Evolutionary conservation across 345 rosid genomes (phyloP).

Genomic region (Lumnitzera racemosa): DNA sequence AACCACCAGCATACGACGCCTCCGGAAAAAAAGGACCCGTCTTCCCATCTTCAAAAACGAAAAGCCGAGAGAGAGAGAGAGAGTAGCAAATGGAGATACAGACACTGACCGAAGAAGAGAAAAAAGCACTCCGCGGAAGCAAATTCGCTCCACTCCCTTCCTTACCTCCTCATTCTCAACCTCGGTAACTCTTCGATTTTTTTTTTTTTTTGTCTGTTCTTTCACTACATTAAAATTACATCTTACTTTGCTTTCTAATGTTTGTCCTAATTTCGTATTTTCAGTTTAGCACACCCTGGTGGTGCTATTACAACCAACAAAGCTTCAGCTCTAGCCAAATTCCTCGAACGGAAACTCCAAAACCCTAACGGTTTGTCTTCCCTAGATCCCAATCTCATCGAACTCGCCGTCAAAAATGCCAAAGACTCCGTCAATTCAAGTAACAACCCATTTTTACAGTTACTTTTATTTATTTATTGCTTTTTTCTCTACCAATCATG

Average conservation of each 20-base stretch:
- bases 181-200: slow-evolving; percentile 32
- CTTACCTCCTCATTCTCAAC: slow-evolving; percentile 29
- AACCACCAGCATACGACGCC: neutral
- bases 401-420: slow-evolving; percentile 79
- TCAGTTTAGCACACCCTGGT: slow-evolving; percentile 89
- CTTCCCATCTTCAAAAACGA: neutral
- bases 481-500: neutral
- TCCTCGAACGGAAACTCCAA: slow-evolving; percentile 78
- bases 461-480: neutral
- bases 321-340: slow-evolving; percentile 89
- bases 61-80: slow-evolving; percentile 11
- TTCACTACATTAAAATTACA: neutral
- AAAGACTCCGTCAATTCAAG: slow-evolving; percentile 46
- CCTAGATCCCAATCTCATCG: slow-evolving; percentile 64
- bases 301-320: slow-evolving; percentile 93
- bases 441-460: slow-evolving; percentile 1
- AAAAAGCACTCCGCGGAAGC: slow-evolving; percentile 87
- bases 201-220: neutral
- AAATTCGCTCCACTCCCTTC: slow-evolving; percentile 90
- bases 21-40: neutral
- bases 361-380: slow-evolving; percentile 75
- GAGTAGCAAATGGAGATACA: slow-evolving; percentile 19
- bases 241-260: neutral
- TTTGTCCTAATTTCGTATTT: neutral
- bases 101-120: slow-evolving; percentile 84